These are phyloP conservation scores for Didymella pinodella DNA, from an alignment of 2,329 filamentous ascomycete species.

Conservation along the genomic window DNA sequence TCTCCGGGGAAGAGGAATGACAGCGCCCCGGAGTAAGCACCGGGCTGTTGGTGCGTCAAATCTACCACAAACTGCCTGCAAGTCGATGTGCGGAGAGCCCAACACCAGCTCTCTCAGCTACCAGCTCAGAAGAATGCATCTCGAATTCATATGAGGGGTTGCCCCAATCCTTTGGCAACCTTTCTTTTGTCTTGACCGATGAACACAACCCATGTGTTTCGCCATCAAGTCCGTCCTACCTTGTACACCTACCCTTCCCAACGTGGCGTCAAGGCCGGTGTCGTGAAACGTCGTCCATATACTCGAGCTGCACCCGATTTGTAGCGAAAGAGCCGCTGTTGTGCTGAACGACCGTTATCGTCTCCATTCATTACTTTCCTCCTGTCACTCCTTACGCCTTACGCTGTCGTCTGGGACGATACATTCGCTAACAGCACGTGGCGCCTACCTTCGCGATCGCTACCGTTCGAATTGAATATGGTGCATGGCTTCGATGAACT, in stretches of 20 bases:
- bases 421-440: slow-evolving; percentile 15
- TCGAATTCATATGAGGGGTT: slow-evolving; percentile 4
- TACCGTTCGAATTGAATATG: slow-evolving; percentile 26
- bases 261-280: slow-evolving; percentile 27
- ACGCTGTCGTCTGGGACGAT: slow-evolving; percentile 9
- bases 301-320: slow-evolving; percentile 22
- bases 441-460: slow-evolving; percentile 4
- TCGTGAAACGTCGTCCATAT: slow-evolving; percentile 26
- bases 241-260: slow-evolving; percentile 23
- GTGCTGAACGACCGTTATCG: slow-evolving; percentile 4
- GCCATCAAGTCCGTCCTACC: slow-evolving; percentile 22
- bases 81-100: not conserved
- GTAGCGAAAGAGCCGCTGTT: slow-evolving; percentile 9
- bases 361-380: slow-evolving; percentile 7
- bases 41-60: not conserved
- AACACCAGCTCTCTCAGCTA: slow-evolving; percentile 4
- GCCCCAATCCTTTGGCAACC: slow-evolving; percentile 3
- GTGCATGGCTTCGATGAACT: slow-evolving; percentile 30
- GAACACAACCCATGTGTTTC: slow-evolving; percentile 7
- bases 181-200: slow-evolving; percentile 21
- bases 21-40: not conserved
- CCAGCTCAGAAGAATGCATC: not conserved
- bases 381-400: slow-evolving; percentile 12
- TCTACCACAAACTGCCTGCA: slow-evolving; percentile 3
- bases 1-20: slow-evolving; percentile 5